phyloP scores from a whole-genome alignment of 495 filamentous ascomycete genomes.

The Aspergillus panamensis region DNA sequence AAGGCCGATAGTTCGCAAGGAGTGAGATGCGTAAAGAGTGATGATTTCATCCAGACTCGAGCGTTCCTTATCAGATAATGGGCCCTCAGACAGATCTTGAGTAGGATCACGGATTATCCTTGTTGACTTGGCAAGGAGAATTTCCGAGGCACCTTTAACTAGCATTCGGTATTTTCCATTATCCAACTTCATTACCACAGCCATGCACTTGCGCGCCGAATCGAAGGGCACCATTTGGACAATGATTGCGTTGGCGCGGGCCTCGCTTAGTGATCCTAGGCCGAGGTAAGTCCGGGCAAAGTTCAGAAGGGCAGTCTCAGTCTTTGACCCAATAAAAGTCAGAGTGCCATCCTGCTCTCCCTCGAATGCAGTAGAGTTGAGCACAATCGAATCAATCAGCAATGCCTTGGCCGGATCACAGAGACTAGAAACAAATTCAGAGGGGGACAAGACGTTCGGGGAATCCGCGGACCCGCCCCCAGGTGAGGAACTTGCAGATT shows the following conservation, averaged over 20 bases:
- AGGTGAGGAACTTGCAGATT: constrained; percentile 29
- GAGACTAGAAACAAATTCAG: constrained; percentile 60
- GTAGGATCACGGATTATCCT: constrained; percentile 70
- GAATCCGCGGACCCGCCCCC: constrained; percentile 11
- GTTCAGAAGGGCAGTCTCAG: constrained; percentile 76
- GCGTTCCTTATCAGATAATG: constrained; percentile 56
- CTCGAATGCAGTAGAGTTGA: constrained; percentile 90
- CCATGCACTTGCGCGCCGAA: constrained; percentile 86
- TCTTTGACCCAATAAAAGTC: constrained; percentile 84
- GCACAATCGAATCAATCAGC: constrained; percentile 68
- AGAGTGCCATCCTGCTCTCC: constrained; percentile 63
- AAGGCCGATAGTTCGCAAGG: constrained; percentile 82
- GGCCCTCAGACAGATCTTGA: constrained; percentile 48
- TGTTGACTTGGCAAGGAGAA: constrained; percentile 69
- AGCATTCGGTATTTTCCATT: constrained; percentile 68
- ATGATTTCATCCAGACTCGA: constrained; percentile 64
- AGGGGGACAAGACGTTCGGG: constrained; percentile 44
- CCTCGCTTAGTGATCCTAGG: constrained; percentile 66
- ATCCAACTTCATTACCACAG: constrained; percentile 63
- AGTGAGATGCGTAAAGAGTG: constrained; percentile 71
- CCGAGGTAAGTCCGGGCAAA: constrained; percentile 74
- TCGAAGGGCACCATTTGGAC: constrained; percentile 82
- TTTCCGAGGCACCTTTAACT: constrained; percentile 89
- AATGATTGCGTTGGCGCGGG: constrained; percentile 64
- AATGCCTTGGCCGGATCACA: constrained; percentile 56